Percentiles rank a stretch among this genome's conserved stretches.
Evolutionary conservation across 2,329 filamentous ascomycete genomes (phyloP).

Genomic region (Aureobasidium leucospermi): DNA sequence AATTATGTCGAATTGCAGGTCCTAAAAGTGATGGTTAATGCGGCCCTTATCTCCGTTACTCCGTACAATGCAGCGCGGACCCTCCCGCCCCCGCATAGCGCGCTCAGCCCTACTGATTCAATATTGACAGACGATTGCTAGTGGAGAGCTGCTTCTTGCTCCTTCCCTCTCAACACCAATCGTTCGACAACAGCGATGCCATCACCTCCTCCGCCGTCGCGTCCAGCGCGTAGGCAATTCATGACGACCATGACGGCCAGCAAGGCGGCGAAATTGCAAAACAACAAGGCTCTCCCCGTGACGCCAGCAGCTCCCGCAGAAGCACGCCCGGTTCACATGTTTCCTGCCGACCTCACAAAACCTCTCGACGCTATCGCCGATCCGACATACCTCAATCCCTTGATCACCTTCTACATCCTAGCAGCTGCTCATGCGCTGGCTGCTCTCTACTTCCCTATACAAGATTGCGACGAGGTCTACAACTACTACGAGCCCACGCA

Average conservation of each 20-base stretch:
- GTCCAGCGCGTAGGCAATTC: slow-evolving; percentile 3
- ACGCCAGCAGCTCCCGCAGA: not conserved
- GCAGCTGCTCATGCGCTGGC: slow-evolving; percentile 66
- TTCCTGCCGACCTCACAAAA: not conserved
- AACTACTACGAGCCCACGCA: slow-evolving; percentile 99
- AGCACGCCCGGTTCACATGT: not conserved
- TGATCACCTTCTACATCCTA: slow-evolving; percentile 74
- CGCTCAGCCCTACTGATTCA: no score
- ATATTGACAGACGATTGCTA: no score
- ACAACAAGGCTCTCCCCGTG: not conserved
- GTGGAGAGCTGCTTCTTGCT: not conserved
- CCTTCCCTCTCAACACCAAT: not conserved
- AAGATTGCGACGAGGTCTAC: slow-evolving; percentile 97
- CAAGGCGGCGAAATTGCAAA: not conserved
- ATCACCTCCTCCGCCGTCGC: not conserved
- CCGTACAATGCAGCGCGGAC: no score
- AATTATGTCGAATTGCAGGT: no score
- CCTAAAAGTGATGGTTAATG: no score
- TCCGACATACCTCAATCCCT: slow-evolving; percentile 43
- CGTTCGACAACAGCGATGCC: not conserved
- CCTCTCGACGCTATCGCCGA: slow-evolving; percentile 6
- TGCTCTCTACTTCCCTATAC: slow-evolving; percentile 79
- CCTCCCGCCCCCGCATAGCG: no score
- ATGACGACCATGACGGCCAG: slow-evolving; percentile 6
- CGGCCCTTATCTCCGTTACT: no score